A percentile compares a stretch with the other conserved stretches of the same genome.
Evolutionary conservation across 805 yeast species (phyloP).

Genomic region (Clavispora phyllophila): DNA sequence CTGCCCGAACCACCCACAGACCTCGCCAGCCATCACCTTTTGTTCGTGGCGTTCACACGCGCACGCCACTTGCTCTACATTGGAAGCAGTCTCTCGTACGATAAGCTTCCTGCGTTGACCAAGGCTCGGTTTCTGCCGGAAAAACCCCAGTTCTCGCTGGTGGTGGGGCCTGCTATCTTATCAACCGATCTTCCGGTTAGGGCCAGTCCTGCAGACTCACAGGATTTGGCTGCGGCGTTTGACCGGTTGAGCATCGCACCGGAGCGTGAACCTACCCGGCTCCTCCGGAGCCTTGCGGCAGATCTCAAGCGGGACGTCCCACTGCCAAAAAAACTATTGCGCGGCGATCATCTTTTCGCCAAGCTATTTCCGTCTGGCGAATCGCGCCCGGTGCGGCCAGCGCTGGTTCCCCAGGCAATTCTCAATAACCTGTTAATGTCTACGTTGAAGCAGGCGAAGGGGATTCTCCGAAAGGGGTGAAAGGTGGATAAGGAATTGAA

Average conservation of each 20-base stretch:
- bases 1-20: not conserved
- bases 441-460: not conserved
- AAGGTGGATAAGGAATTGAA: too few species aligned
- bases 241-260: not conserved
- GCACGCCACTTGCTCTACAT: conserved; percentile 46
- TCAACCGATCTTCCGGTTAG: not conserved
- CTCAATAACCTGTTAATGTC: not conserved
- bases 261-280: not conserved
- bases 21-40: conserved; percentile 34
- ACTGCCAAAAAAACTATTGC: not conserved
- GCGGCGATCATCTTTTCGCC: not conserved
- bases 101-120: not conserved
- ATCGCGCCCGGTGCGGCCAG: too few species aligned
- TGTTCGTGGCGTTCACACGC: conserved; percentile 66
- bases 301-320: conserved; percentile 5
- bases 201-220: not conserved
- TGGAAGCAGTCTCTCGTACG: conserved; percentile 10
- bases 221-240: not conserved
- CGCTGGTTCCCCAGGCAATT: too few species aligned
- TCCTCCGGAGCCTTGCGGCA: conserved; percentile 2
- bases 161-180: not conserved
- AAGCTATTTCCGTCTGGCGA: not conserved
- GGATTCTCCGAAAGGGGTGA: not conserved
- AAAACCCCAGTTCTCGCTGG: not conserved
- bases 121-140: not conserved